Evolutionary conservation across 2,329 filamentous ascomycete genomes (phyloP), one percentile per base, ranked within the genome.

Genomic region (Torrubiella hemipterigena): DNA sequence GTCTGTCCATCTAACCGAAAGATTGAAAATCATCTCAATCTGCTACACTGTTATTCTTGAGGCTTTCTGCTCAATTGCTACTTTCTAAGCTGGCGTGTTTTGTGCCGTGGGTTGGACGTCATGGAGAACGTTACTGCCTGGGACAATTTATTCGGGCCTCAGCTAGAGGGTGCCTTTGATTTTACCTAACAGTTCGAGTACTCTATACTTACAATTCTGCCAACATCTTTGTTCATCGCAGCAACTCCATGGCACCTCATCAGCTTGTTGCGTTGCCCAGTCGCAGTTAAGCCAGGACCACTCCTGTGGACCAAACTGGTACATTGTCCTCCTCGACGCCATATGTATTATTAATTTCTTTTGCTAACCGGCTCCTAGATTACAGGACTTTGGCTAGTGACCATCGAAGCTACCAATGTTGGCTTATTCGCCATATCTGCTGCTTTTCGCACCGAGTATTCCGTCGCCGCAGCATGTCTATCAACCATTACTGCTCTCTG

Each of bases 401-500:
- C 1, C 2, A 8, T 55, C 19, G 45, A 49, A 36, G 23, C 44
- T 10, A 19, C 39, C 5, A 41, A 54, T 3, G 32, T 45, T 3
- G 39, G 37, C 2, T 35, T 56, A 3, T 56, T 49, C 51, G 34
- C 41, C 11, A 38, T 33, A 8, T 9, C 15, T 7, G 23, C 24
- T 10, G 10, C 12, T 12, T 13, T 27, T 18, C 7, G 7, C n/a
- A 45, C 44, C 3, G 36, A 38, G 14, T 42, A 38, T 2, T 50
- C 50, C 4, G 29, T 54, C 2, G 42, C 54, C 0, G 47, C 52
- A 8, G 36, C 49, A 2, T 35, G 37, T 0, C 27, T 59, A 10
- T 40, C 38, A 1, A 31, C 54, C 4, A 17, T 52, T n/a, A 49
- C 49, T 15, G 42, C 47, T 0, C 6, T 52, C 7, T 41, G 34